Evolutionary conservation across 2,329 filamentous ascomycete species (phyloP).

Genomic region (Teratosphaeria gauchensis): DNA sequence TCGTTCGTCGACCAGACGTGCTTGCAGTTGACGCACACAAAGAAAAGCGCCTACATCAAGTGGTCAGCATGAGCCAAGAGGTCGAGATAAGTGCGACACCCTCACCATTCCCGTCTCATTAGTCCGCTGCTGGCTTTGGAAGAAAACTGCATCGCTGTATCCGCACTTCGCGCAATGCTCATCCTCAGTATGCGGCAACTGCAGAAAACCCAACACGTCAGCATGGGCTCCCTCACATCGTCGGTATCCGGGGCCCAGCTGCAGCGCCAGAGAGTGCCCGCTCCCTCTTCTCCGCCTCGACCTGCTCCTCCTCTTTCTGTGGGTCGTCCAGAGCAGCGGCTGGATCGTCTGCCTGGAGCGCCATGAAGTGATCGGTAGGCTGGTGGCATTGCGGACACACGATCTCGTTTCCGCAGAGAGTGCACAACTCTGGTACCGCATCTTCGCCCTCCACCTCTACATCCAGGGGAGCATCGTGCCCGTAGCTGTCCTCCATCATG

Average conservation of each 20-base stretch:
- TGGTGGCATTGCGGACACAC: slow-evolving; percentile 44
- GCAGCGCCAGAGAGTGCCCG: slow-evolving; percentile 15
- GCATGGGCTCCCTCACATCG: slow-evolving; percentile 22
- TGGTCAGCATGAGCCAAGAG: slow-evolving; percentile 1
- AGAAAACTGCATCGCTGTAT: slow-evolving; percentile 89
- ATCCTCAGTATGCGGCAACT: slow-evolving; percentile 77
- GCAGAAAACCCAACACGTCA: slow-evolving; percentile 23
- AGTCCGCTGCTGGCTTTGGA: slow-evolving; percentile 95
- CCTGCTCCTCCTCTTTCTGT: slow-evolving; percentile 14
- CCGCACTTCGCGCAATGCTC: slow-evolving; percentile 77
- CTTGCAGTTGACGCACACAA: slow-evolving; percentile 85
- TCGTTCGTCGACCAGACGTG: slow-evolving; percentile 57
- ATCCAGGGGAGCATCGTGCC: slow-evolving; percentile 7
- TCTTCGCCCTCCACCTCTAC: slow-evolving; percentile 15
- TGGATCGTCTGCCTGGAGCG: slow-evolving; percentile 33
- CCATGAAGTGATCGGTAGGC: slow-evolving; percentile 34
- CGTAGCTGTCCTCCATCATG: not conserved
- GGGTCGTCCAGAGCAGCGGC: slow-evolving; percentile 18
- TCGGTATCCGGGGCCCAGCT: slow-evolving; percentile 15
- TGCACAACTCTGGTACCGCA: slow-evolving; percentile 41
- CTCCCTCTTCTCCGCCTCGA: slow-evolving; percentile 22
- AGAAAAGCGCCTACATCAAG: slow-evolving; percentile 39
- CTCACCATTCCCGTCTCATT: slow-evolving; percentile 97
- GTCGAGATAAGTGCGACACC: not conserved
- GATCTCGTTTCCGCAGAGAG: slow-evolving; percentile 49